phyloP scores from a whole-genome alignment of 2,329 filamentous ascomycete genomes.

The Xylaria sp. region DNA sequence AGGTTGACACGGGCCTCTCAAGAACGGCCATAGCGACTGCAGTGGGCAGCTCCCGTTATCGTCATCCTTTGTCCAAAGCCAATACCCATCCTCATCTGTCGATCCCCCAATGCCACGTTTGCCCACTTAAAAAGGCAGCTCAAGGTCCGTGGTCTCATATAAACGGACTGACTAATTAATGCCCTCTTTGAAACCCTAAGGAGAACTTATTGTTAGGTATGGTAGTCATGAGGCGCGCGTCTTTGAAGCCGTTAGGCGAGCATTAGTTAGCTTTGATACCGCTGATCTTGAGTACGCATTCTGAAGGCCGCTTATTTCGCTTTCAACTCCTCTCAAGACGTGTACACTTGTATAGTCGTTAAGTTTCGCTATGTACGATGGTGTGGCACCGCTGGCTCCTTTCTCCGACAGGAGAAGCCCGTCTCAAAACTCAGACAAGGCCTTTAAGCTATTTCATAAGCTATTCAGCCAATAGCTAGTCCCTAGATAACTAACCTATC shows the following conservation, averaged over 20 bases:
- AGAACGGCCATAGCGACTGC: conserved; percentile 15
- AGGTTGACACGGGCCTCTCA: background rate
- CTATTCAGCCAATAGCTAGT: background rate
- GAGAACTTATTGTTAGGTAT: no score
- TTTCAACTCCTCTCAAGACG: background rate
- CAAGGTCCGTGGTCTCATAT: no score
- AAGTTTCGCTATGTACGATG: background rate
- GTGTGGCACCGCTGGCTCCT: no score
- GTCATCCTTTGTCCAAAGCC: conserved; percentile 21
- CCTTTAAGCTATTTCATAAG: background rate
- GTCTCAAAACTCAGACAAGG: no score
- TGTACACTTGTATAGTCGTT: background rate
- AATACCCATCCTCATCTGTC: conserved; percentile 19
- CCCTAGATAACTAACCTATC: background rate
- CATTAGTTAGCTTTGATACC: conserved; percentile 1
- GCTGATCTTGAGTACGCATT: conserved; percentile 26
- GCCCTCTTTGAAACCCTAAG: no score
- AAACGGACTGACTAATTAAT: no score
- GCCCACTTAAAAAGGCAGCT: no score
- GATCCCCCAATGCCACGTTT: background rate
- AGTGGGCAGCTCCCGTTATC: conserved; percentile 7
- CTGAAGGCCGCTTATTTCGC: background rate
- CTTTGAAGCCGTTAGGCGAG: no score
- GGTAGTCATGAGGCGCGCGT: no score
- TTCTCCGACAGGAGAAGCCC: background rate